Conservation (phyloP, 768 basidiomycete species). For the Podaxis sp. region DNA sequence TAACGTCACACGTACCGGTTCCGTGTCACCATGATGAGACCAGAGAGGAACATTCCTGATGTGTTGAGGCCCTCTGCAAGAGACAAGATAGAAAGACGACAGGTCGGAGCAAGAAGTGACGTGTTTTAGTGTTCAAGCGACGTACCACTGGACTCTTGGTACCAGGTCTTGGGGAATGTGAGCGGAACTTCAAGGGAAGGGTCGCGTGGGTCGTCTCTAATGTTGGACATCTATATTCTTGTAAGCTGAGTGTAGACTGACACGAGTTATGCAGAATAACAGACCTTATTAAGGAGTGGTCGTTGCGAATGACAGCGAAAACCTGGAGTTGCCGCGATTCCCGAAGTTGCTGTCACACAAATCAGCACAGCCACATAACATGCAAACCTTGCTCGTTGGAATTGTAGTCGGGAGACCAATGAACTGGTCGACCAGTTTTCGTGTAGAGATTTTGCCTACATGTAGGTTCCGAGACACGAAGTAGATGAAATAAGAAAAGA, state of each 20-base stretch:
- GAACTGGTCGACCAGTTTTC: background rate
- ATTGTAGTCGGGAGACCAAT: background rate
- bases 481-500: background rate
- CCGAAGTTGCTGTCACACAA: background rate
- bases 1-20: constrained; percentile 13
- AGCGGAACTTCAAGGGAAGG: constrained; percentile 57
- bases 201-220: constrained; percentile 67
- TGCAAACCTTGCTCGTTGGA: background rate
- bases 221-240: constrained; percentile 3
- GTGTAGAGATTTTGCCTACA: background rate
- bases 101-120: background rate
- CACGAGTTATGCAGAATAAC: background rate
- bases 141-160: constrained; percentile 50
- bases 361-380: constrained; percentile 9
- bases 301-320: background rate
- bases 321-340: background rate
- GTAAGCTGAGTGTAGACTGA: background rate
- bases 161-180: constrained; percentile 67
- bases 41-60: constrained; percentile 22
- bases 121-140: background rate
- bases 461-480: background rate
- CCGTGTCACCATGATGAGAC: constrained; percentile 22
- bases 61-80: constrained; percentile 16
- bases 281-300: background rate
- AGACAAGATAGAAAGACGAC: background rate